phyloP scores from a whole-genome alignment of 73 alveolate genomes.

The Paramecium tetraurelia region DNA sequence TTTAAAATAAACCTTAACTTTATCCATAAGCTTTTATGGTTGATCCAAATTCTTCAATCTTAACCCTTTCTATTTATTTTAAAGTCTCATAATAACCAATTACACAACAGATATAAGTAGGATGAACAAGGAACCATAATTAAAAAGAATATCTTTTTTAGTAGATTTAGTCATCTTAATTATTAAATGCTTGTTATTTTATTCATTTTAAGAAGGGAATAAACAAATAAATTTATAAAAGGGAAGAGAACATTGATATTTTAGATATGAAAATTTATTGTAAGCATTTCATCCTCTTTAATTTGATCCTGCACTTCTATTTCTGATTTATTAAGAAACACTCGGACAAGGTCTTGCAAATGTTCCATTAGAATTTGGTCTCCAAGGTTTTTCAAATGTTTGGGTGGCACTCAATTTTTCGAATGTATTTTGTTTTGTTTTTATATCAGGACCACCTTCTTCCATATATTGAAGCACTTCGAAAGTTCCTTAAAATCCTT shows the following conservation, averaged over 20 bases:
- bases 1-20: no score
- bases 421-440: neutral
- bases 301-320: slow-evolving; percentile 1
- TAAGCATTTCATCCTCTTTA: neutral
- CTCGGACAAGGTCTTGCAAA: slow-evolving; percentile 18
- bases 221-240: neutral
- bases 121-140: no score
- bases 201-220: neutral
- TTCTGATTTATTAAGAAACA: neutral
- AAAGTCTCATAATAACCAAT: no score
- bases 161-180: no score
- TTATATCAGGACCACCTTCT: neutral
- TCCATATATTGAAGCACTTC: slow-evolving; percentile 20
- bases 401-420: neutral
- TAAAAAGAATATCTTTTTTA: no score
- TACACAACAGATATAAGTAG: no score
- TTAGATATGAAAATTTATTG: neutral
- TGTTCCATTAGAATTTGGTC: slow-evolving; percentile 29
- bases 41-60: no score
- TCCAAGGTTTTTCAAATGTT: slow-evolving; percentile 6
- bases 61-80: no score
- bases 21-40: no score
- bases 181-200: neutral
- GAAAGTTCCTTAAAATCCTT: slow-evolving; percentile 14
- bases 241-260: neutral